These are phyloP conservation scores for Spatholobus suberectus DNA, from an alignment of 306 rosid genomes.

Conservation along the genomic window DNA sequence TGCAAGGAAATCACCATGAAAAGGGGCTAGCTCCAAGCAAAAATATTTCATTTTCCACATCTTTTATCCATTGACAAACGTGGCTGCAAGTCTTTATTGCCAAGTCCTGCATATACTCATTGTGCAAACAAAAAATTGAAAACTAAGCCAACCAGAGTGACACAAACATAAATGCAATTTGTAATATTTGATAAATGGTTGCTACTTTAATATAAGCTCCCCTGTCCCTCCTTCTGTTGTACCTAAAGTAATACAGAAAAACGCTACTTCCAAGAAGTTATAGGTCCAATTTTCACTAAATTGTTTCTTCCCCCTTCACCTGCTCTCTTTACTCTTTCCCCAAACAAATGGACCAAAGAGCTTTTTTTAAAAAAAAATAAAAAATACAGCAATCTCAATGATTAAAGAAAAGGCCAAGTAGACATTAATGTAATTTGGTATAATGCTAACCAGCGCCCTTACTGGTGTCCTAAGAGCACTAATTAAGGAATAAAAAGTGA, in stretches of 20 bases:
- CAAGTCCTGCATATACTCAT: slow-evolving; percentile 69
- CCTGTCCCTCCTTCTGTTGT: neutral
- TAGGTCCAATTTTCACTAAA: neutral
- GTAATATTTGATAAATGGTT: neutral
- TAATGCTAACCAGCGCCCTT: neutral
- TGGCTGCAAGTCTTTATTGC: slow-evolving; percentile 95
- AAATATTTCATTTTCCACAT: slow-evolving; percentile 93
- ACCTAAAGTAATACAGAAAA: neutral
- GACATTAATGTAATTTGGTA: neutral
- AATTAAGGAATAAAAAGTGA: neutral
- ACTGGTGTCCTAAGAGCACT: neutral
- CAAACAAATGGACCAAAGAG: slow-evolving; percentile 8
- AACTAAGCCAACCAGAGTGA: slow-evolving; percentile 3
- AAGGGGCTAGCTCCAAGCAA: slow-evolving; percentile 99
- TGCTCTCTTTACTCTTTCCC: neutral
- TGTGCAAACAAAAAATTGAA: slow-evolving; percentile 37
- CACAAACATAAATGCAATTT: slow-evolving; percentile 11
- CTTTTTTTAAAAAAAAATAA: neutral
- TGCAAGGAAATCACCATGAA: slow-evolving; percentile 78
- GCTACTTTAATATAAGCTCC: neutral
- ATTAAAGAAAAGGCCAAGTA: neutral
- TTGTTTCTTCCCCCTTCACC: neutral
- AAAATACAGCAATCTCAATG: neutral
- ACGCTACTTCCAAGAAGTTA: neutral
- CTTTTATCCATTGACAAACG: slow-evolving; percentile 98